Conservation (phyloP, 73 alveolate species). For the Paraurostyla sp. region DNA sequence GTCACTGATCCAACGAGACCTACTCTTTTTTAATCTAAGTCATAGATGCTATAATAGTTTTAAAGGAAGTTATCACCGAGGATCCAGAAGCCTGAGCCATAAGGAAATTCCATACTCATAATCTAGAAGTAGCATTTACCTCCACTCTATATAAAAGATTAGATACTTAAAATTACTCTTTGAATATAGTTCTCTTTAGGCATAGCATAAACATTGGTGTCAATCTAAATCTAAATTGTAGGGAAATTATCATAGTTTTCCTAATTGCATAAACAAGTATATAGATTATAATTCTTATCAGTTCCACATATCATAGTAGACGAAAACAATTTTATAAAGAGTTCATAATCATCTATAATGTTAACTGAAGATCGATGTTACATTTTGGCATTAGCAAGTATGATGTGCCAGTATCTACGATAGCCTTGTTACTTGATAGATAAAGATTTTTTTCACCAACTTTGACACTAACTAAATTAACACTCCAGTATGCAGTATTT, state of each 20-base stretch:
- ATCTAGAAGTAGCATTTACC: neutral
- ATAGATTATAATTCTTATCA: neutral
- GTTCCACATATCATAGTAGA: neutral
- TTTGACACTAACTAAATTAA: neutral
- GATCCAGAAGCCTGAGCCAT: slow-evolving; percentile 25
- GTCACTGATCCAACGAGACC: slow-evolving; percentile 35
- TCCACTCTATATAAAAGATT: neutral
- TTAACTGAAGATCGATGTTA: neutral
- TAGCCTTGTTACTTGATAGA: neutral
- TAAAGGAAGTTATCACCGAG: slow-evolving; percentile 26
- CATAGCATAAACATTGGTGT: neutral
- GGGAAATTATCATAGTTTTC: slow-evolving; percentile 10
- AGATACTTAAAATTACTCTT: neutral
- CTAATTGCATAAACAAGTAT: neutral
- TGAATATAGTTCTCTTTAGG: slow-evolving; percentile 24
- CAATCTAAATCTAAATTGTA: neutral
- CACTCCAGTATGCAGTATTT: neutral
- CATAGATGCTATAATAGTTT: slow-evolving; percentile 4
- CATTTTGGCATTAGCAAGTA: slow-evolving; percentile 5
- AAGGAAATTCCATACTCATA: slow-evolving; percentile 19
- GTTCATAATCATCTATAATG: neutral
- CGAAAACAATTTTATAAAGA: neutral
- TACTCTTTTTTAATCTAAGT: neutral
- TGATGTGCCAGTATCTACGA: slow-evolving; percentile 47
- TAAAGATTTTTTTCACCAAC: neutral